phyloP scores from a whole-genome alignment of 2,329 filamentous ascomycete genomes.

The Stagonosporopsis vannaccii region DNA sequence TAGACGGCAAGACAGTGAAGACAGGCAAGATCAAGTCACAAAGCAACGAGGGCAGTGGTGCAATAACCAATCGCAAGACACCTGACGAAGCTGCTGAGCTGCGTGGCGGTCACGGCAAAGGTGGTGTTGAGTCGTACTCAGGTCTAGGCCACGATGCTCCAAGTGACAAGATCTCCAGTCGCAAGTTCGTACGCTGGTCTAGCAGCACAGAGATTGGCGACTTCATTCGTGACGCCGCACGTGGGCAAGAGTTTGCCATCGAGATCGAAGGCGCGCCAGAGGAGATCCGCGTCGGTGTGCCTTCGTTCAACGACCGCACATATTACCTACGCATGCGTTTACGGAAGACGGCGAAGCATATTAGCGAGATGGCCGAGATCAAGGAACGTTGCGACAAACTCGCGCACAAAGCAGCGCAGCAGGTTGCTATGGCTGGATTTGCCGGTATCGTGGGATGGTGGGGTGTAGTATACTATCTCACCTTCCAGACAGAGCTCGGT shows the following conservation, averaged over 20 bases:
- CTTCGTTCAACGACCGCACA: constrained; percentile 88
- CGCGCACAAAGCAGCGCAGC: constrained; percentile 78
- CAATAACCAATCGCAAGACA: constrained; percentile 32
- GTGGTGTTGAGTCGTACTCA: constrained; percentile 73
- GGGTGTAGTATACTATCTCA: constrained; percentile 76
- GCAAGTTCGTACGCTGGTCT: constrained; percentile 85
- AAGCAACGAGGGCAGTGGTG: not conserved
- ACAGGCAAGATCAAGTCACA: constrained; percentile 52
- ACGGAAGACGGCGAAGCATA: constrained; percentile 72
- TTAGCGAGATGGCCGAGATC: constrained; percentile 73
- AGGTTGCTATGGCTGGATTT: constrained; percentile 82
- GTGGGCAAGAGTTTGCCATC: constrained; percentile 83
- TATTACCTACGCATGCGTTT: constrained; percentile 83
- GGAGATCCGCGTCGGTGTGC: constrained; percentile 80
- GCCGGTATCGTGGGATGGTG: constrained; percentile 78
- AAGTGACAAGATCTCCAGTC: constrained; percentile 52
- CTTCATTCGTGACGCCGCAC: constrained; percentile 88
- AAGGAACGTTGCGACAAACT: constrained; percentile 83
- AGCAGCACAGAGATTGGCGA: constrained; percentile 89
- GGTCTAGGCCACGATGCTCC: constrained; percentile 70
- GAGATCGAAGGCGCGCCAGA: constrained; percentile 74
- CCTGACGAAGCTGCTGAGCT: constrained; percentile 45
- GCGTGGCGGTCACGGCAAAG: constrained; percentile 60
- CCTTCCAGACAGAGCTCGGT: constrained; percentile 75
- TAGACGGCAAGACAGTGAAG: constrained; percentile 58